A percentile compares a stretch with the other conserved stretches of the same genome.
phyloP scores from a whole-genome alignment of 331 rosid genomes.

The Quercus phellos region DNA sequence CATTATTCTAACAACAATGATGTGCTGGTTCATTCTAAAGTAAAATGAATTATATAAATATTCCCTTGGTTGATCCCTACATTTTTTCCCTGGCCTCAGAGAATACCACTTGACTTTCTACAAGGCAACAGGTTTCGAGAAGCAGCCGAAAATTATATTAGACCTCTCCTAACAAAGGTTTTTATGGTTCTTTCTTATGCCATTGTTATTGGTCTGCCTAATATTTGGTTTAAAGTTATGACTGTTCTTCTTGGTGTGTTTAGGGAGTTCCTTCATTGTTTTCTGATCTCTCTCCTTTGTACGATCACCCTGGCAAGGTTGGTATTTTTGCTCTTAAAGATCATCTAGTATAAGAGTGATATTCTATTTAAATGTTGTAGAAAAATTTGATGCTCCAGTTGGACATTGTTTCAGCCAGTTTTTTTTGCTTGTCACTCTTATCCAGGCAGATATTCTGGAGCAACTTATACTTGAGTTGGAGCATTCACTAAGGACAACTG shows the following conservation, averaged over 20 bases:
- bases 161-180: slow-evolving; percentile 95
- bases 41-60: background rate
- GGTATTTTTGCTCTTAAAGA: slow-evolving; percentile 22
- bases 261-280: slow-evolving; percentile 98
- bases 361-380: background rate
- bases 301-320: slow-evolving; percentile 93
- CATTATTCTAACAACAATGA: background rate
- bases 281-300: slow-evolving; percentile 90
- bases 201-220: slow-evolving; percentile 7
- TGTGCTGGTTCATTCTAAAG: background rate
- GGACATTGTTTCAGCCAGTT: slow-evolving; percentile 2
- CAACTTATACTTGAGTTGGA: slow-evolving; percentile 78
- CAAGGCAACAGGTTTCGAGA: slow-evolving; percentile 76
- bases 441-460: slow-evolving; percentile 93
- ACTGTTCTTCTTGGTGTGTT: slow-evolving; percentile 27
- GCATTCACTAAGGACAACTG: slow-evolving; percentile 50
- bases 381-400: background rate
- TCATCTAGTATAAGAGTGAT: background rate
- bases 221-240: slow-evolving; percentile 8
- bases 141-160: slow-evolving; percentile 76
- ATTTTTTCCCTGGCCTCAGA: slow-evolving; percentile 39
- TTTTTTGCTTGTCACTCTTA: slow-evolving; percentile 19
- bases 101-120: slow-evolving; percentile 94
- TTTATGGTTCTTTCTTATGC: slow-evolving; percentile 6
- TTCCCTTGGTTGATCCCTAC: background rate